A percentile compares a stretch with the other conserved stretches of the same genome.
These are phyloP conservation scores for Boletus sp. DNA, from an alignment of 1,284 basidiomycete genomes.

Conservation along the genomic window DNA sequence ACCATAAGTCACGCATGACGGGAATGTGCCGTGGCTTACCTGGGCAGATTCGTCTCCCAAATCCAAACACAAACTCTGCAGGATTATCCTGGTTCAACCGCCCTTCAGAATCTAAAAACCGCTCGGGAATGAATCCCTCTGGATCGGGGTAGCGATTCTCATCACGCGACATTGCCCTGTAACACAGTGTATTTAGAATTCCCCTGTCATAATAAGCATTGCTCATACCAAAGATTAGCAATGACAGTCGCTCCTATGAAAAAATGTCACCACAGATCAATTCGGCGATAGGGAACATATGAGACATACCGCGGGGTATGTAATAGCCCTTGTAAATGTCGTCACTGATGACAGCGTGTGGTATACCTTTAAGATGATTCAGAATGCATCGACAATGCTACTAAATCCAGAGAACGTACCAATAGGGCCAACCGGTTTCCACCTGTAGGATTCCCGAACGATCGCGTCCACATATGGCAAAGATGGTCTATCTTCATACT, in stretches of 20 bases:
- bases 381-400: too few species aligned
- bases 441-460: conserved; percentile 35
- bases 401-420: neutral
- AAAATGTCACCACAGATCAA: neutral
- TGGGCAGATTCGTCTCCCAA: conserved; percentile 19
- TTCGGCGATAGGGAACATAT: too few species aligned
- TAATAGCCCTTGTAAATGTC: conserved; percentile 2
- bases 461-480: conserved; percentile 23
- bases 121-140: conserved; percentile 19
- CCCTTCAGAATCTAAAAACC: conserved; percentile 15
- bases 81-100: conserved; percentile 13
- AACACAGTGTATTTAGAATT: neutral
- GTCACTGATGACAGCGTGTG: neutral
- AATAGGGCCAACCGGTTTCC: conserved; percentile 15
- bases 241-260: conserved; percentile 11
- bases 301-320: neutral
- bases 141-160: conserved; percentile 15
- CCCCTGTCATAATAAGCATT: neutral
- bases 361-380: neutral
- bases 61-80: conserved; percentile 16
- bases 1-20: neutral
- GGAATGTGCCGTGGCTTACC: conserved; percentile 1
- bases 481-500: neutral
- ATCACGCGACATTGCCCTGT: conserved; percentile 22
- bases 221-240: conserved; percentile 11